Percentiles rank a stretch among this genome's conserved stretches.
Evolutionary conservation across 1,284 basidiomycete species (phyloP).

Genomic region (Flammula alnicola): DNA sequence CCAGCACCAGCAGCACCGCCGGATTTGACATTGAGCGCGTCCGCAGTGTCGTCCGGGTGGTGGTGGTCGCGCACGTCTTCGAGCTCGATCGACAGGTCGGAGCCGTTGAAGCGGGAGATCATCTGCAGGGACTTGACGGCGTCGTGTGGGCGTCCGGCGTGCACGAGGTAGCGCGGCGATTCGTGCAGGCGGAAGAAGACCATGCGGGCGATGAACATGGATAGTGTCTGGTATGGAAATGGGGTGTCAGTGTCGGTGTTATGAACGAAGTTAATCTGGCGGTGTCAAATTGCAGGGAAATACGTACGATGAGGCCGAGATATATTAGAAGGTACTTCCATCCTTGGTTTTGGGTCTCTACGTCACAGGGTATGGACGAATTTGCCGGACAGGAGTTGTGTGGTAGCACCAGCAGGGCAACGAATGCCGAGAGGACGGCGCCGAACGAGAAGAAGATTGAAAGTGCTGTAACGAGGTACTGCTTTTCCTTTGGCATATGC

Average conservation of each 20-base stretch:
- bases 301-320: conserved; percentile 61
- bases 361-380: conserved; percentile 55
- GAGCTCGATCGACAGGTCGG: conserved; percentile 64
- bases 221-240: conserved; percentile 70
- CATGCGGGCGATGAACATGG: conserved; percentile 87
- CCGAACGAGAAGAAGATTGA: conserved; percentile 96
- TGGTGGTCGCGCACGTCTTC: conserved; percentile 70
- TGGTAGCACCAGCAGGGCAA: conserved; percentile 81
- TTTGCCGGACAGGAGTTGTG: conserved; percentile 68
- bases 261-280: too few species aligned
- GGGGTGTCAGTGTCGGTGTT: conserved; percentile 1
- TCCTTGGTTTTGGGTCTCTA: conserved; percentile 74
- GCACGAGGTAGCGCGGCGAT: conserved; percentile 89
- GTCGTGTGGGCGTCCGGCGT: conserved; percentile 81
- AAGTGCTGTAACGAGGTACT: conserved; percentile 93
- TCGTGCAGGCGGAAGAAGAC: conserved; percentile 92
- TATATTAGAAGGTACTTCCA: conserved; percentile 85
- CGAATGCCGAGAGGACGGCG: conserved; percentile 81
- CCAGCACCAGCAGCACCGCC: not conserved
- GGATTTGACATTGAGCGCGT: not conserved
- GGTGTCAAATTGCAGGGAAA: not conserved
- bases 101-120: conserved; percentile 87
- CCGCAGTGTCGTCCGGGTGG: conserved; percentile 16
- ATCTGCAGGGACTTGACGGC: conserved; percentile 81
- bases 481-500: conserved; percentile 89